phyloP scores from a whole-genome alignment of 805 yeast species.

The Wickerhamiella qilinensis region DNA sequence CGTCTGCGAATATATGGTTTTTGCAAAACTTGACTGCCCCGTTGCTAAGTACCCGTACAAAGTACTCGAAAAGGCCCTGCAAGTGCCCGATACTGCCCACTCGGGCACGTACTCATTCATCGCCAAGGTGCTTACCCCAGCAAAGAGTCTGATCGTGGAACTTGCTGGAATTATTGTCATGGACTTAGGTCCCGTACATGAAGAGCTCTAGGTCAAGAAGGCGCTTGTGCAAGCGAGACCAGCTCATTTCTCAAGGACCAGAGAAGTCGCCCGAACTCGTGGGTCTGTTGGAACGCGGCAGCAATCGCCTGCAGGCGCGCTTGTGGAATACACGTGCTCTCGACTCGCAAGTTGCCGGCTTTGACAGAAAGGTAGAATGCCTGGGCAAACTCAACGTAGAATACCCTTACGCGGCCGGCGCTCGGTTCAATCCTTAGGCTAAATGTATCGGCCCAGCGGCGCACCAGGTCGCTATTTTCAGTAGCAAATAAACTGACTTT shows the following conservation, averaged over 20 bases:
- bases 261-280: neutral
- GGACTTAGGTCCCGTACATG: neutral
- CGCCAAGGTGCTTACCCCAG: constrained; percentile 14
- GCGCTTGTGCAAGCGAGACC: neutral
- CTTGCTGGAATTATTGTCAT: constrained; percentile 13
- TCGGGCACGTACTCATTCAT: constrained; percentile 18
- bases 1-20: constrained; percentile 16
- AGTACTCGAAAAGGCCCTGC: constrained; percentile 11
- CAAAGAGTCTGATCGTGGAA: constrained; percentile 10
- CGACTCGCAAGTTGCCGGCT: neutral
- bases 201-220: neutral
- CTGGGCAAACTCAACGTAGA: neutral
- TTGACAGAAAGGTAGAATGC: neutral
- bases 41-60: constrained; percentile 7
- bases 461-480: neutral
- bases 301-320: neutral
- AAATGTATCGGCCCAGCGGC: neutral
- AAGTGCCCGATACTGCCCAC: constrained; percentile 17
- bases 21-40: constrained; percentile 18
- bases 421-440: neutral
- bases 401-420: neutral
- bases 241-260: neutral
- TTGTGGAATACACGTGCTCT: neutral
- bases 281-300: neutral
- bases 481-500: neutral